Percentiles rank a stretch among this genome's conserved stretches.
Evolutionary conservation across 1,284 basidiomycete genomes (phyloP).

Genomic region (Leccinum pallidistipes): DNA sequence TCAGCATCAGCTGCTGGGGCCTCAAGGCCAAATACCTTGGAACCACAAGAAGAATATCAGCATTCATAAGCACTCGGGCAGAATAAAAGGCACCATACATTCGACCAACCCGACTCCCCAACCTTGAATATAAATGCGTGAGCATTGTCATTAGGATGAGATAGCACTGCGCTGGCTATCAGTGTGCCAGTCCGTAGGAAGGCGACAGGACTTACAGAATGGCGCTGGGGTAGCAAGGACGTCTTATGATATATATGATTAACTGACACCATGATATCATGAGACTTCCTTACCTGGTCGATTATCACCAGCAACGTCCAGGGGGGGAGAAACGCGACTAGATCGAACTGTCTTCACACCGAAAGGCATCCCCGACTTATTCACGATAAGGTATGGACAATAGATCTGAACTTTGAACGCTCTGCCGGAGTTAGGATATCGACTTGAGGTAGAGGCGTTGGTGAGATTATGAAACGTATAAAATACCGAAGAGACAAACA

Average conservation of each 20-base stretch:
- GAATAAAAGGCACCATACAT: constrained; percentile 43
- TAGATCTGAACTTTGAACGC: constrained; percentile 98
- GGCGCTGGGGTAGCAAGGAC: constrained; percentile 61
- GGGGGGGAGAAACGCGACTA: constrained; percentile 68
- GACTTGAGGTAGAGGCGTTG: constrained; percentile 41
- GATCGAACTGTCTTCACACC: constrained; percentile 69
- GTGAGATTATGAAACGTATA: constrained; percentile 3
- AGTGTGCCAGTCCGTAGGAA: constrained; percentile 37
- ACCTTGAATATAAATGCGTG: constrained; percentile 86
- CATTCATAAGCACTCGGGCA: neutral
- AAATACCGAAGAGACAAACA: constrained; percentile 50
- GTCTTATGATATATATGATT: constrained; percentile 40
- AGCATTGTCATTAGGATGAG: constrained; percentile 80
- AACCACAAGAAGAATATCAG: constrained; percentile 8
- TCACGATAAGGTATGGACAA: constrained; percentile 89
- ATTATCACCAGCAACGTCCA: constrained; percentile 85
- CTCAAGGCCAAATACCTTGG: constrained; percentile 82
- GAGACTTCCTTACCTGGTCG: constrained; percentile 45
- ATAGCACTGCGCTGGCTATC: constrained; percentile 68
- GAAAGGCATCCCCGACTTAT: constrained; percentile 92
- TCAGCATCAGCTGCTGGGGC: constrained; percentile 90
- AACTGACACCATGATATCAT: neutral
- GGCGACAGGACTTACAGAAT: constrained; percentile 60
- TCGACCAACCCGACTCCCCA: constrained; percentile 92
- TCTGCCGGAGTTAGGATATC: constrained; percentile 92